Percentiles rank a stretch among this genome's conserved stretches.
Conservation (phyloP, 805 yeast genomes). For the Huiozyma sinensis region DNA sequence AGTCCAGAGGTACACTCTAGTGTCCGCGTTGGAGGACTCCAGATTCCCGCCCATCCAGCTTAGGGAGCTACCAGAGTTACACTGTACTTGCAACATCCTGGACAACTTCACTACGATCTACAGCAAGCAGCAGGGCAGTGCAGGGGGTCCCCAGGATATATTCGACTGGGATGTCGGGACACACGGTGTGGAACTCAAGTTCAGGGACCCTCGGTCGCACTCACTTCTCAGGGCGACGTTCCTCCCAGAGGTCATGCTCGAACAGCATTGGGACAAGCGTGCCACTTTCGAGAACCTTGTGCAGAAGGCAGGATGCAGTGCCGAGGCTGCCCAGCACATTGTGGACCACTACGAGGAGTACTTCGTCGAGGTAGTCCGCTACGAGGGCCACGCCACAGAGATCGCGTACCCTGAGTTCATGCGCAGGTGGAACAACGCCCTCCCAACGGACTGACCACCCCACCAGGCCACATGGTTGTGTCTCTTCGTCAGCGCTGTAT, state of each 20-base stretch:
- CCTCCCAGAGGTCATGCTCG: constrained; percentile 81
- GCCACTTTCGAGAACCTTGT: constrained; percentile 66
- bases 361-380: constrained; percentile 39
- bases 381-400: constrained; percentile 42
- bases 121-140: constrained; percentile 46
- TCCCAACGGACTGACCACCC: too few species aligned
- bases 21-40: constrained; percentile 68
- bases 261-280: constrained; percentile 63
- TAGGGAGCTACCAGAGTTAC: constrained; percentile 43
- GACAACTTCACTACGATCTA: constrained; percentile 31
- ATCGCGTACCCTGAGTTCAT: constrained; percentile 34
- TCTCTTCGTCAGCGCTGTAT: constrained; percentile 47
- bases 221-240: constrained; percentile 60
- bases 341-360: constrained; percentile 26
- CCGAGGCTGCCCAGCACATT: constrained; percentile 21
- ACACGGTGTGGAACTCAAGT: constrained; percentile 66
- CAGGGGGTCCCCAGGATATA: constrained; percentile 27
- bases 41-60: constrained; percentile 57
- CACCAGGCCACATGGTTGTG: too few species aligned
- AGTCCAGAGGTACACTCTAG: constrained; percentile 47
- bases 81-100: constrained; percentile 27
- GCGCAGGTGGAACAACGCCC: constrained; percentile 1
- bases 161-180: constrained; percentile 72
- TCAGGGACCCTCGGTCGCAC: constrained; percentile 30
- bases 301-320: constrained; percentile 51